Conservation (phyloP, 2,329 filamentous ascomycete species). For the Microthyrium microscopicum region DNA sequence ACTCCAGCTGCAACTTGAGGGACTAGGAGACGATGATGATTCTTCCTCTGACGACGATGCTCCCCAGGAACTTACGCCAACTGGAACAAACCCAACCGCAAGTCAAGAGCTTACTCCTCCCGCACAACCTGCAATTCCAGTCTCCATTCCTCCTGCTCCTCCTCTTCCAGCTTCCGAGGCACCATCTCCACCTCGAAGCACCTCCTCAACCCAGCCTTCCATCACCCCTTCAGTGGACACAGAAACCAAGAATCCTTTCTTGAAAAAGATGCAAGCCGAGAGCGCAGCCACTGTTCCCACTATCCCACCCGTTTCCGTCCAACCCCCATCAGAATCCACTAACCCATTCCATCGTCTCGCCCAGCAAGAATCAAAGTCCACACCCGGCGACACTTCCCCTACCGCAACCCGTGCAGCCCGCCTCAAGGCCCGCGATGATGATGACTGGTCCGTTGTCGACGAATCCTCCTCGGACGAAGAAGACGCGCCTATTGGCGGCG, state of each 20-base stretch:
- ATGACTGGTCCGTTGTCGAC: slow-evolving; percentile 71
- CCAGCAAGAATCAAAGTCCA: slow-evolving; percentile 35
- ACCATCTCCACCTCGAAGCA: slow-evolving; percentile 25
- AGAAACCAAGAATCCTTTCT: slow-evolving; percentile 90
- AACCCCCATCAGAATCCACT: slow-evolving; percentile 47
- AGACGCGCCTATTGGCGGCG: slow-evolving; percentile 62
- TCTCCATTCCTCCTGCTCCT: slow-evolving; percentile 28
- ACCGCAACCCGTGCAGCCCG: slow-evolving; percentile 33
- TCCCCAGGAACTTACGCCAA: slow-evolving; percentile 49
- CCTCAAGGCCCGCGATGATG: slow-evolving; percentile 36
- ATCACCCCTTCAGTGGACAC: slow-evolving; percentile 39
- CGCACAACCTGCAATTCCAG: slow-evolving; percentile 30
- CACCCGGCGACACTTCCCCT: slow-evolving; percentile 23
- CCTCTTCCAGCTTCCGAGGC: slow-evolving; percentile 25
- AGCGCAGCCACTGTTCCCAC: slow-evolving; percentile 19
- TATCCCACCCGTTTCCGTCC: slow-evolving; percentile 27
- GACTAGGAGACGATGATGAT: slow-evolving; percentile 54
- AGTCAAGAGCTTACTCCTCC: slow-evolving; percentile 37
- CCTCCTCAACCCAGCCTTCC: slow-evolving; percentile 23
- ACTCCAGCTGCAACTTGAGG: slow-evolving; percentile 73
- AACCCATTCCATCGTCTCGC: slow-evolving; percentile 91
- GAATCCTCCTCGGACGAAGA: slow-evolving; percentile 54
- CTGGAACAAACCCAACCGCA: slow-evolving; percentile 41
- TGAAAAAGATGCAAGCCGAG: slow-evolving; percentile 63
- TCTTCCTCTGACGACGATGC: slow-evolving; percentile 70